Conservation (phyloP, 2,329 filamentous ascomycete species). For the Colletotrichum musicola region DNA sequence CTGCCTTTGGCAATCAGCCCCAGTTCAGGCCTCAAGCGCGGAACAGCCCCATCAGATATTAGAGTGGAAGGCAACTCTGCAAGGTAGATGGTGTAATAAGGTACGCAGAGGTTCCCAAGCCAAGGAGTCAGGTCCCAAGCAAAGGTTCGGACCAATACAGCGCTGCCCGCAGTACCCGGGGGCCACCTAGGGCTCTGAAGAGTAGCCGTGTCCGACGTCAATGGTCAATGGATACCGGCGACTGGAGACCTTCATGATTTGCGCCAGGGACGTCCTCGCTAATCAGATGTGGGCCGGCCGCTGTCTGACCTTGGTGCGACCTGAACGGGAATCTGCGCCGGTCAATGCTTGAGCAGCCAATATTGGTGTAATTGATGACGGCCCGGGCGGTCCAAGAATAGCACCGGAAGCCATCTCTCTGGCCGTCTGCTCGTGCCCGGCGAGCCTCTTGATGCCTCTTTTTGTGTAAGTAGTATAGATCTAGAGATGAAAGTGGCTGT, state of each 20-base stretch:
- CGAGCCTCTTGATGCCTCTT: slow-evolving; percentile 12
- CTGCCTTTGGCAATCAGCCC: slow-evolving; percentile 4
- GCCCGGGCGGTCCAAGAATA: slow-evolving; percentile 23
- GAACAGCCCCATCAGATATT: not conserved
- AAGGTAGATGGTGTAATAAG: not conserved
- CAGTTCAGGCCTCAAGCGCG: not conserved
- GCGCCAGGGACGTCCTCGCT: slow-evolving; percentile 39
- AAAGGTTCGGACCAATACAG: slow-evolving; percentile 8
- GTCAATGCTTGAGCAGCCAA: slow-evolving; percentile 16
- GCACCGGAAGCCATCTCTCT: slow-evolving; percentile 12
- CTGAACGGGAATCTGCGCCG: slow-evolving; percentile 37
- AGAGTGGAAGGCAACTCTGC: too few relatives aligned
- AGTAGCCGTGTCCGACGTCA: not conserved
- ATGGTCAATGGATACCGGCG: slow-evolving; percentile 11
- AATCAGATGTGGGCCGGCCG: slow-evolving; percentile 36
- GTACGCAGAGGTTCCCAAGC: not conserved
- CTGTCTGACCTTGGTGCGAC: slow-evolving; percentile 35
- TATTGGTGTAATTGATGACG: slow-evolving; percentile 27
- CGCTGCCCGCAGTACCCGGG: not conserved
- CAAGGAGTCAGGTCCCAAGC: too few relatives aligned
- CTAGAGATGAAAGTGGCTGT: not conserved
- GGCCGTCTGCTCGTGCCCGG: slow-evolving; percentile 20
- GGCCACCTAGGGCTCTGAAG: not conserved
- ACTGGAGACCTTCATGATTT: slow-evolving; percentile 35
- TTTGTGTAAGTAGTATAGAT: not conserved